phyloP scores from a whole-genome alignment of 352 stramenopile genomes.

The Poterioochromonas sp. region DNA sequence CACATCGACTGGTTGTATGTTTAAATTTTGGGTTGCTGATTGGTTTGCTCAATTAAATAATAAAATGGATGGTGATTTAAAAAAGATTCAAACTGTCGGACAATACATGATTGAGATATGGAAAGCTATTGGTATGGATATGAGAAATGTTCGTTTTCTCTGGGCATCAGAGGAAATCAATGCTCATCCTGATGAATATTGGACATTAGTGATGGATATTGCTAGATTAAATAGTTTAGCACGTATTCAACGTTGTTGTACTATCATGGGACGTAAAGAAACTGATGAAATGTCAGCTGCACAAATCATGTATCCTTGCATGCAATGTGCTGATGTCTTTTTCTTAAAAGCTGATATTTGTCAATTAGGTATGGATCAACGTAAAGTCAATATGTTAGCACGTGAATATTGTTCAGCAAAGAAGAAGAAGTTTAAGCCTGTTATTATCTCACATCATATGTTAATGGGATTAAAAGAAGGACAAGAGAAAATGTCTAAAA shows the following conservation, averaged over 20 bases:
- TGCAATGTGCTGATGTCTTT: slow-evolving; percentile 96
- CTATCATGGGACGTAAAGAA: slow-evolving; percentile 95
- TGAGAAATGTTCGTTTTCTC: slow-evolving; percentile 94
- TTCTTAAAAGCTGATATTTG: slow-evolving; percentile 98
- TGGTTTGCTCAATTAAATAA: slow-evolving; percentile 99
- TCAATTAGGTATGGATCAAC: slow-evolving; percentile 96
- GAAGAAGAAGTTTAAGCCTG: slow-evolving; percentile 39
- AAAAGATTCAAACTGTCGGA: slow-evolving; percentile 88
- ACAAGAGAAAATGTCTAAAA: slow-evolving; percentile 99
- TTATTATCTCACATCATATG: slow-evolving; percentile 98
- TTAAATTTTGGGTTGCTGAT: slow-evolving; percentile 99
- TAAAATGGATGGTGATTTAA: slow-evolving; percentile 95
- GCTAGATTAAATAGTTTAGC: slow-evolving; percentile 74
- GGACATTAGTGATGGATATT: slow-evolving; percentile 84
- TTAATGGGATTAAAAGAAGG: slow-evolving; percentile 94
- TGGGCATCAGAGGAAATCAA: slow-evolving; percentile 80
- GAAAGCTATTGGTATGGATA: slow-evolving; percentile 97
- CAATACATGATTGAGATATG: slow-evolving; percentile 98
- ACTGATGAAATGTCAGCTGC: slow-evolving; percentile 52
- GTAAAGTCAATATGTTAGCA: slow-evolving; percentile 95
- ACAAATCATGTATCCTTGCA: slow-evolving; percentile 52
- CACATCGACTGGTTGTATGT: slow-evolving; percentile 80
- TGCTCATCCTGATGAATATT: slow-evolving; percentile 73
- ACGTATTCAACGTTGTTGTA: slow-evolving; percentile 93
- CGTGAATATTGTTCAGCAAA: slow-evolving; percentile 41